Base-by-base conservation (phyloP, 2,329 filamentous ascomycete genomes). In the Colletotrichum cereale region DNA sequence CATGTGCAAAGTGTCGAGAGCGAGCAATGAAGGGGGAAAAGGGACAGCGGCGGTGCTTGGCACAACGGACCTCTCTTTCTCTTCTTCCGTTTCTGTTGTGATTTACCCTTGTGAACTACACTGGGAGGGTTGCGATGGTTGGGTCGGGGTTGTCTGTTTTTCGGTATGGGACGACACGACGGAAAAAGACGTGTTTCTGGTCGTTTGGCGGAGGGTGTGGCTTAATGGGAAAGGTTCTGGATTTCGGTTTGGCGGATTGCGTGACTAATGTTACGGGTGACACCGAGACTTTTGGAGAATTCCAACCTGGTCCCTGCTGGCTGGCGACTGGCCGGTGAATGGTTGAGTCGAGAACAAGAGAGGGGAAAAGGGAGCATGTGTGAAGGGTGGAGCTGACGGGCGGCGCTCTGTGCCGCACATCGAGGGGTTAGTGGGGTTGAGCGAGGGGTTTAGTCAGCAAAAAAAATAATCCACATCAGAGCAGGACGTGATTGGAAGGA, bases 181-280 rank as follows among this genome's bases (percentile, higher is more conserved):
- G 26, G 14, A 29, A 58, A 42, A 31, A 42, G 40, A 34, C 26
- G 48, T 29, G 61, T 53, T 53, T 40, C 34, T 63, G 36, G 48
- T 52, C 16, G 48, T 31, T 50, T 50, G 47, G 21, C 40, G 61
- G 34, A 52, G 61, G 61, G 34, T 53, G 61, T 63, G 50, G 38
- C 53, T 56, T 56, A 14, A n/a, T 42, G 36, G 48, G 24, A 55
- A 42, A 50, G 58, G 31, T 5, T 36, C 42, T 29, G 21, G 31
- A 34, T 40, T 53, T 66, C 48, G 47, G 62, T 44, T 55, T 40
- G 66, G 60, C 53, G 66, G 62, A 68, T 71, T 71, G 68, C 68
- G 68, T 71, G 69, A 72, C 69, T 72, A 67, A 71, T 42, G 57
- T 53, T 71, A 47, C 12, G 55, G 36, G 67, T 67, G 64, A 58